A percentile compares a stretch with the other conserved stretches of the same genome.
Conservation (phyloP, 352 stramenopile genomes). For the Globisporangium parvum region DNA sequence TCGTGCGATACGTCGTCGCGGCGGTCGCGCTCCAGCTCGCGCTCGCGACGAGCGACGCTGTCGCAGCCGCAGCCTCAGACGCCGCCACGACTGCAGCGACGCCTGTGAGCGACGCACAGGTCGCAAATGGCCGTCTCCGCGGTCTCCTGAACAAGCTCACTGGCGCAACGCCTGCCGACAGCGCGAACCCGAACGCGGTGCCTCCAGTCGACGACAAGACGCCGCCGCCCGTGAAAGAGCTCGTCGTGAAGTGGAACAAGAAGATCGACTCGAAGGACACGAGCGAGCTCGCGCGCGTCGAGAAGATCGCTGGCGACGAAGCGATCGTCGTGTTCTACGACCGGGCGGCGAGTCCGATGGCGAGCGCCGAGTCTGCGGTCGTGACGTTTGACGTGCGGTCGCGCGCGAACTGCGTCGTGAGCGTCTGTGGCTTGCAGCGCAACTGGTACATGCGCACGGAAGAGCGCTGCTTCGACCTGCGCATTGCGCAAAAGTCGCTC, state of each 20-base stretch:
- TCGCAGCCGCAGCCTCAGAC: conserved; percentile 3
- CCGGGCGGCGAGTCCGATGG: conserved; percentile 20
- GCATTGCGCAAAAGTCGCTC: conserved; percentile 55
- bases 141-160: conserved; percentile 34
- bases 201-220: conserved; percentile 7
- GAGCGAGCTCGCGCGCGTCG: conserved; percentile 26
- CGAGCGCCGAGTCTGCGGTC: conserved; percentile 45
- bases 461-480: conserved; percentile 70
- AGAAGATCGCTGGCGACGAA: conserved; percentile 57
- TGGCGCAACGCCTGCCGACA: not conserved
- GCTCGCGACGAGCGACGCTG: not conserved
- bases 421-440: conserved; percentile 49
- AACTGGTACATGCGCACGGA: conserved; percentile 60
- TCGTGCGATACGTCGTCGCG: conserved; percentile 19
- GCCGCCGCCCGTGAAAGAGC: conserved; percentile 26
- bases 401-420: conserved; percentile 66
- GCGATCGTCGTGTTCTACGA: conserved; percentile 73
- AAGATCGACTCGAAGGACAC: conserved; percentile 15
- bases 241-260: conserved; percentile 30
- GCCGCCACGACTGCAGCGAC: not conserved
- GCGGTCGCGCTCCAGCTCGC: conserved; percentile 13
- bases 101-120: conserved; percentile 12
- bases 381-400: conserved; percentile 71
- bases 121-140: conserved; percentile 26
- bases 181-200: not conserved